Conservation (phyloP, 2,329 filamentous ascomycete species). For the Leptosphaerulina australis region DNA sequence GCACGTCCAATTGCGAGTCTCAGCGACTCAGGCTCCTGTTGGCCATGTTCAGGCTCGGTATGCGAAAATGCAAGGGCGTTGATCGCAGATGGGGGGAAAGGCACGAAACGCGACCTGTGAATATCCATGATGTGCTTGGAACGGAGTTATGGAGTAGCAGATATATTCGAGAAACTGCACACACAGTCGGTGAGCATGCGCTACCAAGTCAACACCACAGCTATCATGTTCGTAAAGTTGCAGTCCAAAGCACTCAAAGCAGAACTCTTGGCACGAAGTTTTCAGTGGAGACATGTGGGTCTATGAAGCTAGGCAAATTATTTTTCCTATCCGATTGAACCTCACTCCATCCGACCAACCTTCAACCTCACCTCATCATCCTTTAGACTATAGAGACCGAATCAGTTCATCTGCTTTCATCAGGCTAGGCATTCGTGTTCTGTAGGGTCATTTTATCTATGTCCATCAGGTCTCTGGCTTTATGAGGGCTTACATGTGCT, state of each 20-base stretch:
- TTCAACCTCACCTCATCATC: background rate
- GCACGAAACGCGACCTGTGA: slow-evolving; percentile 95
- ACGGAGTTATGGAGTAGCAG: background rate
- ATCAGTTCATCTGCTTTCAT: slow-evolving; percentile 14
- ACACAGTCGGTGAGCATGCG: slow-evolving; percentile 21
- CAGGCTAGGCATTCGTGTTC: slow-evolving; percentile 1
- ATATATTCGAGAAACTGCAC: slow-evolving; percentile 10
- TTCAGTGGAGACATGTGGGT: slow-evolving; percentile 10
- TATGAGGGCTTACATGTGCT: background rate
- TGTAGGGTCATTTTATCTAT: background rate
- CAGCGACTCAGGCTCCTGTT: slow-evolving; percentile 62
- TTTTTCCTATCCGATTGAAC: background rate
- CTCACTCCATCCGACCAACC: too few relatives aligned
- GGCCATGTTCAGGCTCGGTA: slow-evolving; percentile 49
- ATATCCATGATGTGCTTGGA: slow-evolving; percentile 73
- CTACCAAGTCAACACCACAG: slow-evolving; percentile 23
- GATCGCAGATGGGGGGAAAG: slow-evolving; percentile 88
- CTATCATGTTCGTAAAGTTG: slow-evolving; percentile 24
- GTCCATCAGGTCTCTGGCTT: background rate
- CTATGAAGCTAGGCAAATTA: background rate
- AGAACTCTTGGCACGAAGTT: slow-evolving; percentile 25
- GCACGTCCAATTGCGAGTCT: slow-evolving; percentile 88
- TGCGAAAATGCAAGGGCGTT: slow-evolving; percentile 95
- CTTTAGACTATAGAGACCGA: background rate
- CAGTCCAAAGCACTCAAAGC: slow-evolving; percentile 6